phyloP scores from a whole-genome alignment of 2,329 filamentous ascomycete genomes.

The Alternaria arborescens region DNA sequence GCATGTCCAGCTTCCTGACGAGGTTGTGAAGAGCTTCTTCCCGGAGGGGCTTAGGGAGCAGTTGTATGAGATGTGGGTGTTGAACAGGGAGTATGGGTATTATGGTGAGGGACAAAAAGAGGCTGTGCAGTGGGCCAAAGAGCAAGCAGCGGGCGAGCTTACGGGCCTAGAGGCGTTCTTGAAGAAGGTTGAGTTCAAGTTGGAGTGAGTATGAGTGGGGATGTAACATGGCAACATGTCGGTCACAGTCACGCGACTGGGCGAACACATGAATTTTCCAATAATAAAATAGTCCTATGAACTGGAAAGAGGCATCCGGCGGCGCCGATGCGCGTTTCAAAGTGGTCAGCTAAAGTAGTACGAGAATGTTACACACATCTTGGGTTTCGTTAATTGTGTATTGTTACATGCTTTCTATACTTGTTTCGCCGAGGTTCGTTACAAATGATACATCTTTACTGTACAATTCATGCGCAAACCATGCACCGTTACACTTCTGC shows the following conservation, averaged over 20 bases:
- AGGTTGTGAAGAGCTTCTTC: constrained; percentile 37
- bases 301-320: no score
- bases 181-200: constrained; percentile 23
- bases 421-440: not conserved
- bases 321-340: not conserved
- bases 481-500: not conserved
- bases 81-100: constrained; percentile 42
- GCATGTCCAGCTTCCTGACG: constrained; percentile 36
- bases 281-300: rapidly evolving
- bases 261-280: not conserved
- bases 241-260: rapidly evolving
- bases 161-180: constrained; percentile 42
- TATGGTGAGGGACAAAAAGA: constrained; percentile 36
- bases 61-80: constrained; percentile 40
- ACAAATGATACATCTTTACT: not conserved
- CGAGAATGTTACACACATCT: rapidly evolving
- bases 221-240: not conserved
- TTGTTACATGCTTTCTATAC: not conserved
- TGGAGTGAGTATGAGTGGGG: constrained; percentile 28
- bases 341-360: not conserved
- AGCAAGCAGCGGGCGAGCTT: constrained; percentile 34
- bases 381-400: not conserved
- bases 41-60: constrained; percentile 25
- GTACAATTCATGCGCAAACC: not conserved
- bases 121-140: constrained; percentile 36